Base-by-base conservation (phyloP, 1,284 basidiomycete genomes). In the Sutorius eximius region DNA sequence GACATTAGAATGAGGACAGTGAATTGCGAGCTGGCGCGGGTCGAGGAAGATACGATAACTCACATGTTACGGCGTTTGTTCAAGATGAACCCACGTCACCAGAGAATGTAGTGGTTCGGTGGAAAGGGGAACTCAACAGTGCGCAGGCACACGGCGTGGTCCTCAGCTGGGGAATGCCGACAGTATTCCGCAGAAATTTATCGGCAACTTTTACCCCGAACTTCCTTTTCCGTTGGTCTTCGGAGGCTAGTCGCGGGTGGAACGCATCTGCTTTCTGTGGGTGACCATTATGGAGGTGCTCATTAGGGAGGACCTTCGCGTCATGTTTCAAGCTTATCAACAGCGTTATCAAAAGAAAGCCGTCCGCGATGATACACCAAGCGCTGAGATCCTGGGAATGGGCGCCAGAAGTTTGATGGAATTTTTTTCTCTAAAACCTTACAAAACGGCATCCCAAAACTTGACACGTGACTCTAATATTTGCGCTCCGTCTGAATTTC, bases 401-500 rank as follows among this genome's bases (percentile, higher is more conserved):
- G 27, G 50, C 57, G 58, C 54, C 36, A 13, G 38, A 46, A 30
- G 18, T 13, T 1, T 10, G 16, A 49, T 48, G 29, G 36, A 40
- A 37, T 12, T 45, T 58, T 54, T 45, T 27, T 42, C 33, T 27
- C 24, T 27, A 27, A 27, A 27, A 27, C 24, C 24, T 27, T 27
- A 44, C 11, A 41, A 49, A 48, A n/a, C 22, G 20, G 2, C 29
- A 22, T 27, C 38, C 30, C 2, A 43, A 42, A 59, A 29, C 6
- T 3, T 5, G 15, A 4, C 59, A 61, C 52, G 51, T 67, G 65
- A 54, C 43, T 47, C 1, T 0, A 4, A 6, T 0, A 37, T 68
- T 60, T 12, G 44, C 6, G 38, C 70, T 72, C 70, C 67, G 64
- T n/a, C 51, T 56, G 13, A 66, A 67, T 52, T 29, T 13, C 7